Evolutionary conservation across 192 early-diverging fungal species (phyloP), one percentile per base, ranked within the genome.

Genomic region (Coemansia erecta): DNA sequence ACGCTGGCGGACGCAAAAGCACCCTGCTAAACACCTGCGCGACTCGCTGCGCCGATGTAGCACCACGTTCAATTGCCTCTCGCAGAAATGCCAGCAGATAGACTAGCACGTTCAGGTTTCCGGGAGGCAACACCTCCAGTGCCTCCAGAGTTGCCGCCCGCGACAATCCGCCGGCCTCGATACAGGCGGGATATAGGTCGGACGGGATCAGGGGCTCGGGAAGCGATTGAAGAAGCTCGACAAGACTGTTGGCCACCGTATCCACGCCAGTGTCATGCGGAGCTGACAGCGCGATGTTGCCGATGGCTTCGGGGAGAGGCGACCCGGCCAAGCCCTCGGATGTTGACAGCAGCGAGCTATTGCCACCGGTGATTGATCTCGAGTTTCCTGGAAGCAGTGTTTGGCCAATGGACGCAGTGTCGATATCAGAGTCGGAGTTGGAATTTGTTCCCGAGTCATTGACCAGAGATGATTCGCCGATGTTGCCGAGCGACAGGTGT

Each of bases 81-180:
- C 82, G 63, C 53, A 96, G 64, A 57, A 96, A 94, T 19, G 83
- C 83, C n/a, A 85, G 81, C 37, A 96, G 55, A 60, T 94, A 96
- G 22, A 89, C 80, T 41, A 96, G 86, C 2, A 88, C 87, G 55
- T 90, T 89, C 21, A 85, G 84, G 76, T 89, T 85, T 14, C 84
- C 80, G 0, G 80, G 70, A 8, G 91, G 87, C 61, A 93, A 57
- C 17, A 68, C 58, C 67, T 84, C 79, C 10, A 85, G 70, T 11
- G 84, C 76, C 66, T 90, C 82, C 50, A 81, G 62, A 12, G 64
- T 73, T 2, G 67, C 64, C 6, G 58, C 71, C 28, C 40, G 82
- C 51, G 48, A 76, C 65, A 67, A 77, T 51, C 53, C 71, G 35
- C 81, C 87, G 0, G 88, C 87, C 60, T 83, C 84, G 13, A 91